A percentile compares a stretch with the other conserved stretches of the same genome.
Conservation (phyloP, 345 rosid species). For the Passiflora organensis region DNA sequence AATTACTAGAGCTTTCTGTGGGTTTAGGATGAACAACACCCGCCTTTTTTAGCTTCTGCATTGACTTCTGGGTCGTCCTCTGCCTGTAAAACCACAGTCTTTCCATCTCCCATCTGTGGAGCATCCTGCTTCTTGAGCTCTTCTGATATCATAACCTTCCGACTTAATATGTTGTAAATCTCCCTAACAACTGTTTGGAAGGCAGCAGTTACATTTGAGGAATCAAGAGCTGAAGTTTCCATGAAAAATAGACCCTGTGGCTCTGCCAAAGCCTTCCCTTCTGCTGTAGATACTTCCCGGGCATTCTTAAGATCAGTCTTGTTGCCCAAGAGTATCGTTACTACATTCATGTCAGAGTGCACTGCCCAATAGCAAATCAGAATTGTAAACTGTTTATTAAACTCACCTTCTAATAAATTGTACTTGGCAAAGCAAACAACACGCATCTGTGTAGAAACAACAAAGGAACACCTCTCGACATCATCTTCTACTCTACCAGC, state of each 20-base stretch:
- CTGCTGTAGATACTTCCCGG: conserved; percentile 78
- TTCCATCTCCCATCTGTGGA: conserved; percentile 54
- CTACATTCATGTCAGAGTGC: conserved; percentile 96
- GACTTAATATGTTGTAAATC: conserved; percentile 81
- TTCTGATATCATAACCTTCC: conserved; percentile 79
- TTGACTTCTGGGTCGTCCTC: conserved; percentile 21
- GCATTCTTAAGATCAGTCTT: conserved; percentile 87
- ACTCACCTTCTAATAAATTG: no score
- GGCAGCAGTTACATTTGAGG: conserved; percentile 85
- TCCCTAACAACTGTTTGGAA: conserved; percentile 88
- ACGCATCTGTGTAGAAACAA: background rate
- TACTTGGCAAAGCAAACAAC: background rate
- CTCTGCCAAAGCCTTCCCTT: conserved; percentile 87
- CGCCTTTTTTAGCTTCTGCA: conserved; percentile 37
- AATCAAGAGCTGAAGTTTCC: conserved; percentile 95
- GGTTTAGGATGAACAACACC: conserved; percentile 56
- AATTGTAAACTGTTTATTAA: background rate
- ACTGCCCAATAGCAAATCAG: conserved; percentile 48
- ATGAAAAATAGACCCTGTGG: conserved; percentile 84
- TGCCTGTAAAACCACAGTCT: conserved; percentile 57
- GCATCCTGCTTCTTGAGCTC: conserved; percentile 64
- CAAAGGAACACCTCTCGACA: no score
- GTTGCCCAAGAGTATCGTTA: conserved; percentile 87
- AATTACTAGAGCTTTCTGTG: background rate
- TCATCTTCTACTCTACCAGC: no score